phyloP scores from a whole-genome alignment of 192 early-diverging fungal species.

The Coemansia aciculifera region DNA sequence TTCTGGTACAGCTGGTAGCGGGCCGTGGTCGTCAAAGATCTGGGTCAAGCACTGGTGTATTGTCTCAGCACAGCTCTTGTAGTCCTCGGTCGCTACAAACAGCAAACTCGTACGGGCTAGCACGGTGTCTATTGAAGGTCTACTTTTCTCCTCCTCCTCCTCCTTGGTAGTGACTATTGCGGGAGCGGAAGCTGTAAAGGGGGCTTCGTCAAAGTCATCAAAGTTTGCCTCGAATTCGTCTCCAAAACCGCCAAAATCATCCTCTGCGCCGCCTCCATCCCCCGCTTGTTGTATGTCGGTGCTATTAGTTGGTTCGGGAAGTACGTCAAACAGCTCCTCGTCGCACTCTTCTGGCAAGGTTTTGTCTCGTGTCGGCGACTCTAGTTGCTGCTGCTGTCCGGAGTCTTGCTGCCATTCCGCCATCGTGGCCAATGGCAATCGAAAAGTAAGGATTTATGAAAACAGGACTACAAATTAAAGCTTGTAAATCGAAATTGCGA shows the following conservation, averaged over 20 bases:
- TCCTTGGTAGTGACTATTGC: background rate
- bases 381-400: background rate
- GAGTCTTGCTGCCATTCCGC: slow-evolving; percentile 10
- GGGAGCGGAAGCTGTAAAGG: background rate
- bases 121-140: background rate
- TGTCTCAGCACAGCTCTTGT: background rate
- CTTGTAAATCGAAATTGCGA: background rate
- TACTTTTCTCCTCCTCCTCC: background rate
- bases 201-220: slow-evolving; percentile 18
- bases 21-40: background rate
- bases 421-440: slow-evolving; percentile 7
- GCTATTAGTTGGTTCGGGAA: background rate
- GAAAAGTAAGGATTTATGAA: background rate
- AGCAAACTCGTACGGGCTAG: slow-evolving; percentile 9
- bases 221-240: slow-evolving; percentile 23
- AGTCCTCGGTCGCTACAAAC: background rate
- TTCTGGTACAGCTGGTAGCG: too few relatives aligned
- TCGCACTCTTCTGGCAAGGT: background rate
- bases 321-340: background rate
- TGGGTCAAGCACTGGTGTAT: slow-evolving; percentile 21
- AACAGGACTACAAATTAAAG: background rate
- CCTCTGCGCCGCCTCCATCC: background rate
- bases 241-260: slow-evolving; percentile 28
- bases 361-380: background rate
- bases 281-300: background rate